Evolutionary conservation across 2,329 filamentous ascomycete genomes (phyloP), one percentile per base, ranked within the genome.

Genomic region (Penicillium sp.): DNA sequence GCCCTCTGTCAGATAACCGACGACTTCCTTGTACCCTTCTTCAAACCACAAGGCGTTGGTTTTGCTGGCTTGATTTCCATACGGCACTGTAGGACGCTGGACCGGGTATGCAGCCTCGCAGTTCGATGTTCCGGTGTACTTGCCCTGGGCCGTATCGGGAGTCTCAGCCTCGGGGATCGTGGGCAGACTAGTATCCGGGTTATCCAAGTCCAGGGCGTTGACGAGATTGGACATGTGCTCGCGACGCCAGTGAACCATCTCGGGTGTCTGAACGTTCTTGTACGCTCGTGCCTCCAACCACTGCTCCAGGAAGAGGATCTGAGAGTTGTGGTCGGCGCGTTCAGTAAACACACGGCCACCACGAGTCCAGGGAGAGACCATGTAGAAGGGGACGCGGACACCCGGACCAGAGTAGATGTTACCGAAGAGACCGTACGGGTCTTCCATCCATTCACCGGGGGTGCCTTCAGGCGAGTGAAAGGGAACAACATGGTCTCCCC

Each of bases 331-430:
- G 56, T 81, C 79, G 4, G 74, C 70, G 38, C 77, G 75, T 58
- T 81, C 78, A 0, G 76, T 78, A 53, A 78, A 80, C 2, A 81
- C 77, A 20, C 77, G 72, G 7, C 74, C 75, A 9, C 76, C 75
- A 12, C 78, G 75, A 0, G 78, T 81, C 72, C 76, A 81, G 0
- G 78, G 78, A 0, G 78, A 81, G 47, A 81, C 70, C 61, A 81
- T 79, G 55, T 77, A 77, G 52, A 81, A 77, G 0, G 78, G 78
- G 2, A 81, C 67, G 6, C 79, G 76, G 58, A 78, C 15, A 60
- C 67, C 69, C 32, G 75, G 74, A 4, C 75, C 75, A 10, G 67
- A 68, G 48, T 69, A 74, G 18, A 73, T 66, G 18, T 75, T 56
- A n/a, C 73, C 72, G 45, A 72, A 72, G 1, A 64, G 29, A 6